Evolutionary conservation across 495 filamentous ascomycete genomes (phyloP).

Genomic region (Penicillium salamii): DNA sequence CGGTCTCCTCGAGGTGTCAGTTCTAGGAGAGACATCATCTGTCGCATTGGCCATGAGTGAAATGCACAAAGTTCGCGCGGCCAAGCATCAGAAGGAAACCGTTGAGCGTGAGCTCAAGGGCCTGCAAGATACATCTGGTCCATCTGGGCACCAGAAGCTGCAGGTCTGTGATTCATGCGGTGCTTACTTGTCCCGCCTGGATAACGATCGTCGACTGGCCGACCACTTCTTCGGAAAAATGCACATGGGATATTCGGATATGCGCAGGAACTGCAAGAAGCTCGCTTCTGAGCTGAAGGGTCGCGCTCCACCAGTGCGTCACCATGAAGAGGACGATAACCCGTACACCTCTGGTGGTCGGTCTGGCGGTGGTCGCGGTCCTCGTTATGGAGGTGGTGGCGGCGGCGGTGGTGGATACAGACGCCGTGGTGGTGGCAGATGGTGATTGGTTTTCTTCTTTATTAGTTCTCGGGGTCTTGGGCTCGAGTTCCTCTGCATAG

Average conservation of each 20-base stretch:
- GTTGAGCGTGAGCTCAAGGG: constrained; percentile 87
- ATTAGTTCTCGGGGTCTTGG: constrained; percentile 16
- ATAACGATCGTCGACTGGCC: constrained; percentile 89
- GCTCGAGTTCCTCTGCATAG: constrained; percentile 40
- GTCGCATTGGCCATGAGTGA: constrained; percentile 81
- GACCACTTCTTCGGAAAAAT: constrained; percentile 99
- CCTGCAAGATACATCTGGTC: constrained; percentile 86
- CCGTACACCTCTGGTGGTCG: constrained; percentile 46
- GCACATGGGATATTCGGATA: constrained; percentile 97
- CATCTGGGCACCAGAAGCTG: constrained; percentile 92
- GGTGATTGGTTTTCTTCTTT: constrained; percentile 24
- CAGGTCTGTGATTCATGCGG: constrained; percentile 99
- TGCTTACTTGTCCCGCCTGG: constrained; percentile 84
- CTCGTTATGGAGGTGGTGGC: constrained; percentile 38
- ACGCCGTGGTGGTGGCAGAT: constrained; percentile 38
- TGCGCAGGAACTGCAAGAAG: constrained; percentile 87
- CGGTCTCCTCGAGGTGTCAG: constrained; percentile 78
- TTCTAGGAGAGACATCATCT: constrained; percentile 77
- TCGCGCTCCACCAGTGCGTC: constrained; percentile 58
- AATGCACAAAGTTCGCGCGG: constrained; percentile 75
- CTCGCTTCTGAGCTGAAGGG: constrained; percentile 82
- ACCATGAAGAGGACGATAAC: constrained; percentile 50
- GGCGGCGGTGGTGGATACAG: constrained; percentile 40
- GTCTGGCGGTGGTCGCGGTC: constrained; percentile 53
- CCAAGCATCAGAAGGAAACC: constrained; percentile 77